These are phyloP conservation scores for Penicillium sp. DNA, from an alignment of 2,329 filamentous ascomycete species.

Conservation along the genomic window DNA sequence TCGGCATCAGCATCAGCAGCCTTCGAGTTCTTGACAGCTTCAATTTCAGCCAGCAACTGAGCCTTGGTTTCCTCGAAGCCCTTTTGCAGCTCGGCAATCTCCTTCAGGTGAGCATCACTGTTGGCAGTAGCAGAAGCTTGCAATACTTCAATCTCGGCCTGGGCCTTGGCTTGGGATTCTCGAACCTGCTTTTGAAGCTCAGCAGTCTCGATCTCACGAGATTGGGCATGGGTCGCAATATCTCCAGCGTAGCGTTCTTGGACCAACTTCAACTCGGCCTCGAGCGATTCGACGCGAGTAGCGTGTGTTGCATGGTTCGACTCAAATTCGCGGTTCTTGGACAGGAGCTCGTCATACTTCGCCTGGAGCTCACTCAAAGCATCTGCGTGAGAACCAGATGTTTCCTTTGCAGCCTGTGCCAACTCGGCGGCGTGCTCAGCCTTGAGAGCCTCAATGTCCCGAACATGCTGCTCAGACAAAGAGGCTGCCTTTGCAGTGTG, in stretches of 20 bases:
- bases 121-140: conserved; percentile 12
- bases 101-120: conserved; percentile 24
- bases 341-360: conserved; percentile 34
- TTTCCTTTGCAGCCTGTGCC: conserved; percentile 30
- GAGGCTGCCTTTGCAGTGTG: conserved; percentile 29
- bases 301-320: conserved; percentile 27
- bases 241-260: conserved; percentile 30
- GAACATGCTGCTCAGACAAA: conserved; percentile 34
- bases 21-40: conserved; percentile 35
- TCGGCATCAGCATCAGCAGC: conserved; percentile 37
- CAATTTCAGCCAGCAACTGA: conserved; percentile 39
- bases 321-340: conserved; percentile 30
- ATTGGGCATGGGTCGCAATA: conserved; percentile 29
- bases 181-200: conserved; percentile 38
- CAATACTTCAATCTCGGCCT: conserved; percentile 18
- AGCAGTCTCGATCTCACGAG: conserved; percentile 29
- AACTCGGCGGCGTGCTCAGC: conserved; percentile 36
- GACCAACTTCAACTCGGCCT: conserved; percentile 25
- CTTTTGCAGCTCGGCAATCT: conserved; percentile 36
- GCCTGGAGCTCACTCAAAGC: conserved; percentile 33
- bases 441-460: conserved; percentile 35
- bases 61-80: conserved; percentile 34
- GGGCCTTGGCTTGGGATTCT: conserved; percentile 23
- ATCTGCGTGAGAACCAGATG: conserved; percentile 31
- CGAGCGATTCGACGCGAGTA: not conserved